Percentiles rank a stretch among this genome's conserved stretches.
These are phyloP conservation scores for Candida wancherniae DNA, from an alignment of 805 yeast species.

Conservation along the genomic window DNA sequence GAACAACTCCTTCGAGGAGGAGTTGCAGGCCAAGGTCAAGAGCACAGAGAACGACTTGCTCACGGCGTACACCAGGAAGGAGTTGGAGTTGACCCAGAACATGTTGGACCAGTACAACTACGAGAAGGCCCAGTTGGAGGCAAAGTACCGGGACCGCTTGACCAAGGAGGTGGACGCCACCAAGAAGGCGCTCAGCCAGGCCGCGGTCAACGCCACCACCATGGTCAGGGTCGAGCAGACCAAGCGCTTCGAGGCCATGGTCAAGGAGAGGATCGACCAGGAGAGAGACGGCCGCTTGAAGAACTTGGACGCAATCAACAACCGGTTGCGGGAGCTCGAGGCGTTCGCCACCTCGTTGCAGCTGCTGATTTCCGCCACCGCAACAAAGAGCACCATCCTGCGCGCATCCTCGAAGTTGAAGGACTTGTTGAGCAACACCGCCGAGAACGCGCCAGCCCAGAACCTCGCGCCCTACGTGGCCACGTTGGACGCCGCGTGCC, in stretches of 20 bases:
- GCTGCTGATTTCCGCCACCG: conserved; percentile 29
- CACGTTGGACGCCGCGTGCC: conserved; percentile 20
- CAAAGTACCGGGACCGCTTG: conserved; percentile 54
- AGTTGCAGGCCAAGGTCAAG: conserved; percentile 31
- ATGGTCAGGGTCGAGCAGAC: conserved; percentile 66
- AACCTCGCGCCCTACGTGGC: conserved; percentile 37
- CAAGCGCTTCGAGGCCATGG: conserved; percentile 55
- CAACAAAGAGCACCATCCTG: conserved; percentile 29
- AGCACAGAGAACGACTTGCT: conserved; percentile 37
- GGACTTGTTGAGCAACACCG: conserved; percentile 23
- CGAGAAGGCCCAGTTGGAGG: conserved; percentile 58
- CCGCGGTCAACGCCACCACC: conserved; percentile 69
- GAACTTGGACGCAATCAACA: conserved; percentile 55
- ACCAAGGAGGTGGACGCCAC: conserved; percentile 63
- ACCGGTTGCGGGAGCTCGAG: conserved; percentile 53
- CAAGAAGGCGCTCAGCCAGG: conserved; percentile 56
- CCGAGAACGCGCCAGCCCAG: conserved; percentile 22
- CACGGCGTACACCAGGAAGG: conserved; percentile 40
- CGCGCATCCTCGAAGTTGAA: conserved; percentile 31
- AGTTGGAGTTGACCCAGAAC: conserved; percentile 53
- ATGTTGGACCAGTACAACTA: conserved; percentile 56
- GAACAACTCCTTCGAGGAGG: conserved; percentile 33
- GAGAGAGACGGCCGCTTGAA: conserved; percentile 74
- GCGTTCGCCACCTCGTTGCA: conserved; percentile 45
- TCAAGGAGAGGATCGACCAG: conserved; percentile 48